Conservation (phyloP, 495 filamentous ascomycete species). For the Elasticomyces elasticus region DNA sequence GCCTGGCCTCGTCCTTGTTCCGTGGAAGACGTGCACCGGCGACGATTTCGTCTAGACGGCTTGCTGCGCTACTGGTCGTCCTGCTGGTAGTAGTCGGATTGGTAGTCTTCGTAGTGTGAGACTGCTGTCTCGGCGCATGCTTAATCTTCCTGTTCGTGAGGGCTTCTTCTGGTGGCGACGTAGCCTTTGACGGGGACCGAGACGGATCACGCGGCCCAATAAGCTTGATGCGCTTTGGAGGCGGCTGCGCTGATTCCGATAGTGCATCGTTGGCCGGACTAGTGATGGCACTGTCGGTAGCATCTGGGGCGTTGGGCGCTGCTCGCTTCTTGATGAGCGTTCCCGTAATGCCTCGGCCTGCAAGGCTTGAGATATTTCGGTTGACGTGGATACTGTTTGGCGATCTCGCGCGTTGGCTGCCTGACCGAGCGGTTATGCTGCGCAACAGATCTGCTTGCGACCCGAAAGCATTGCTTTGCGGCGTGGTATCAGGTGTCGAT, state of each 20-base stretch:
- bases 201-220: neutral
- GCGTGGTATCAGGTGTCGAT: neutral
- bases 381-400: neutral
- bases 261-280: neutral
- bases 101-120: neutral
- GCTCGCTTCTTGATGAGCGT: neutral
- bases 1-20: constrained; percentile 1
- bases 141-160: neutral
- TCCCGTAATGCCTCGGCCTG: constrained; percentile 2
- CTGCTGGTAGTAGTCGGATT: neutral
- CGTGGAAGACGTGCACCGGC: constrained; percentile 12
- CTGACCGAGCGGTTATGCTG: neutral
- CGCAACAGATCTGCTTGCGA: neutral
- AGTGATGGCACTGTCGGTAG: neutral
- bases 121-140: neutral
- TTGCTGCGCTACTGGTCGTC: neutral
- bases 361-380: neutral
- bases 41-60: neutral
- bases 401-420: neutral
- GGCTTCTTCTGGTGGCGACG: neutral
- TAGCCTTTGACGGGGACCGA: neutral
- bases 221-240: neutral
- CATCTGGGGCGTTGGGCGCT: neutral
- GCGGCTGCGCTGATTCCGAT: neutral
- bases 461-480: neutral